phyloP scores from a whole-genome alignment of 192 early-diverging fungal genomes.

The Linnemannia exigua region DNA sequence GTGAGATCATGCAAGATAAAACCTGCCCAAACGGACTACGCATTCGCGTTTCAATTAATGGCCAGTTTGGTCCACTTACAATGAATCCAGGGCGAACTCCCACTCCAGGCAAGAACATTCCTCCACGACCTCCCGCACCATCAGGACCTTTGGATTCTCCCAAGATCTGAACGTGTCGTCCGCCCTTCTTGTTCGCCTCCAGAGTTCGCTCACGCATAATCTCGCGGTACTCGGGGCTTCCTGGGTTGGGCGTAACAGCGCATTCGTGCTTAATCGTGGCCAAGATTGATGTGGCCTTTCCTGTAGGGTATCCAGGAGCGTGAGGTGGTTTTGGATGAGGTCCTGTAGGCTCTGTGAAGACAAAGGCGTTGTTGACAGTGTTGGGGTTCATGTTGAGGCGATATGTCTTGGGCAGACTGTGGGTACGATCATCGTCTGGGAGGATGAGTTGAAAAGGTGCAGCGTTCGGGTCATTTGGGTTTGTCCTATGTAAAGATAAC shows the following conservation, averaged over 20 bases:
- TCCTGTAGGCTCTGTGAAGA: constrained; percentile 79
- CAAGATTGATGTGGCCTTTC: constrained; percentile 66
- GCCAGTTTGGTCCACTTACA: constrained; percentile 22
- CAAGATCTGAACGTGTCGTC: constrained; percentile 65
- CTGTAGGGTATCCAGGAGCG: constrained; percentile 52
- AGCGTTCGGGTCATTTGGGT: constrained; percentile 59
- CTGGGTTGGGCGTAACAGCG: constrained; percentile 71
- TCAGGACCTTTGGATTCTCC: constrained; percentile 53
- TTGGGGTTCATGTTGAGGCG: constrained; percentile 78
- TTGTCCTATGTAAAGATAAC: constrained; percentile 9
- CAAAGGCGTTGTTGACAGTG: constrained; percentile 80
- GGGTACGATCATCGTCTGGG: constrained; percentile 69
- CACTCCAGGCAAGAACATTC: constrained; percentile 54
- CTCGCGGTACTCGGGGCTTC: constrained; percentile 67
- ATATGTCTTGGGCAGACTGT: constrained; percentile 87
- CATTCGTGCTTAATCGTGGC: constrained; percentile 85
- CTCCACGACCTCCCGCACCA: constrained; percentile 59
- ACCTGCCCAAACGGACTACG: constrained; percentile 49
- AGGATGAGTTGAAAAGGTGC: constrained; percentile 77
- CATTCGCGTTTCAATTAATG: neutral
- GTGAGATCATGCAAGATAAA: neutral
- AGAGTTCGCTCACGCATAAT: constrained; percentile 78
- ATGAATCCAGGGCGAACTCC: constrained; percentile 62
- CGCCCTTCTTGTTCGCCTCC: constrained; percentile 66
- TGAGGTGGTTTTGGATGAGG: constrained; percentile 36